Evolutionary conservation across 2,329 filamentous ascomycete species (phyloP), one percentile per base, ranked within the genome.

Genomic region (Achaetomium macrosporum): DNA sequence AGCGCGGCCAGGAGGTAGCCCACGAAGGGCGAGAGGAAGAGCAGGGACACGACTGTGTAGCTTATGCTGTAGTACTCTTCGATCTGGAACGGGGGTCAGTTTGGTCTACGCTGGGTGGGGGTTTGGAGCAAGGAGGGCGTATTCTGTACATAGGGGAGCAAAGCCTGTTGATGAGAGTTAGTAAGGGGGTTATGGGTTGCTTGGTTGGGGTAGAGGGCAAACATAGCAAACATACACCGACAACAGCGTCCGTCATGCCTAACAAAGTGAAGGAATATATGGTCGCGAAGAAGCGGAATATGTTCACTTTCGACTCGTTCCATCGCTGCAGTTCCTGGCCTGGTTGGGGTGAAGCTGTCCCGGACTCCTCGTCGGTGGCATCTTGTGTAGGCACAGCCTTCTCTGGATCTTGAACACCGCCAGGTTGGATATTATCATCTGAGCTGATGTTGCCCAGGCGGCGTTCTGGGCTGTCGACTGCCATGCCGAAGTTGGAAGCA

Each of bases 231-330:
- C 75, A 65, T 71, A 82, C 81, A 40, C 84, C 84, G 42, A 82
- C 75, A 20, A 79, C 79, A 10, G 78, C 84, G 68, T 89, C 85
- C 61, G 85, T 86, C 70, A 84, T 77, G 7, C 85, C 85, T 72
- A 86, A 79, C 31, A 87, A 72, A 17, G 83, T 69, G 58, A 88
- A 82, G 5, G 77, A 76, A 67, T 78, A 81, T 60, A 84, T 81
- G 3, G 81, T 77, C 0, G 79, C 74, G 35, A 79, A 66, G 42
- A 81, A 79, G 37, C 83, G 77, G 59, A 72, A 82, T 5, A 79
- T 68, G 63, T 85, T 88, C 40, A 73, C 71, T 9, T 69, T 66
- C 0, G 84, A 77, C n/a, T 71, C 68, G 61, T 87, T 87, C 86
- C 85, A 89, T 66, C 66, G 71, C 61, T 85, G 78, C 15, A 57